Base-by-base conservation (phyloP, 78 protist genomes). In the Chrysochromulina tobinii region DNA sequence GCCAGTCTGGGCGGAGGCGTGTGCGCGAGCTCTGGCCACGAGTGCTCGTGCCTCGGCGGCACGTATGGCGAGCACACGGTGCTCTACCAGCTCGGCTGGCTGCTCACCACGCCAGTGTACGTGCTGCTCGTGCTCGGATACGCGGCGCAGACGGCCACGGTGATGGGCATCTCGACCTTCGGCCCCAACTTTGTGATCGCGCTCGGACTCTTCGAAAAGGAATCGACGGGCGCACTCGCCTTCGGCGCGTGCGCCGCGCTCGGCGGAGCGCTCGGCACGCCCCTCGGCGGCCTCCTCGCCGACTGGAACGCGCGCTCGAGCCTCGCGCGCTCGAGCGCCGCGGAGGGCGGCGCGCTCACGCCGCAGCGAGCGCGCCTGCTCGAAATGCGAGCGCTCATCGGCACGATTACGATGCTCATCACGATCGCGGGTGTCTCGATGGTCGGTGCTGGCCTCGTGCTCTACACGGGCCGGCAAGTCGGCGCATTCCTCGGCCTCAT, bases 261-360 rank as follows among this genome's bases (percentile, higher is more conserved):
- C 57, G 83, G 58, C 12, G 83, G 83, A 54, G 83, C 50, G n/a
- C 57, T 75, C 23, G 83, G 83, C 12, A 75, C 83, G 51, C 83
- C 83, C 25, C 57, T 75, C 23, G 83, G 83, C 54, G 83, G 83
- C 54, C 17, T 38, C 14, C 83, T 75, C 58, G 21, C 25, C 58
- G 83, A 38, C 38, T 38, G 38, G 38, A 38, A 75, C 58, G 17
- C 79, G 15, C 51, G 5, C 55, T 59, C 64, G 23, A 7, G 64
- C 64, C 64, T 7, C 64, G 23, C 12, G 23, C 64, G 64, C 64
- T 7, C 64, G 64, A 59, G 23, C 64, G 64, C 64, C 64, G 7
- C 64, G 64, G 23, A 59, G 38, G 64, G 23, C 12, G 64, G 23
- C 64, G 64, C 64, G 64, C 64, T 7, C 64, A 7, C 7, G 7